Conservation (phyloP, 441 rosid genomes). For the Croton setiger region DNA sequence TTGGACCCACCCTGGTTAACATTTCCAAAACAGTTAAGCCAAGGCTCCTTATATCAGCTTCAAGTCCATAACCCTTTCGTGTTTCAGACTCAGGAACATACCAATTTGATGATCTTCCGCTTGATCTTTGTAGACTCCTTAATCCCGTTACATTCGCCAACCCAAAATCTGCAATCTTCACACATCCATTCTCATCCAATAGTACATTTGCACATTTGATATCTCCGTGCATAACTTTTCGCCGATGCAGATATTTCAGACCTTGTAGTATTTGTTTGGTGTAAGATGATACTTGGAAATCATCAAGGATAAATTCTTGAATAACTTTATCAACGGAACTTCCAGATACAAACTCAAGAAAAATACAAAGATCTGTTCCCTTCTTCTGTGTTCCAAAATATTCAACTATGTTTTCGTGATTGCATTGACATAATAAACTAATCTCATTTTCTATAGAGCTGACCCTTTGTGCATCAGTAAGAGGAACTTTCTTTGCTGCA, state of each 20-base stretch:
- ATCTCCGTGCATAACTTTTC: not conserved
- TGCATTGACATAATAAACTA: not conserved
- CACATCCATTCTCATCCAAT: not conserved
- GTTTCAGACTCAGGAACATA: not conserved
- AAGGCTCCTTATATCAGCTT: not conserved
- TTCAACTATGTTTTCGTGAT: constrained; percentile 1
- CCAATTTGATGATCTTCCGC: not conserved
- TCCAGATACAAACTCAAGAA: not conserved
- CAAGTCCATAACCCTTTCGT: not conserved
- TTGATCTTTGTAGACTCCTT: no score
- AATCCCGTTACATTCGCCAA: not conserved
- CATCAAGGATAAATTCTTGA: not conserved
- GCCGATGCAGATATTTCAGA: not conserved
- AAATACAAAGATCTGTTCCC: not conserved
- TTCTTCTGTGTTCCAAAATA: not conserved
- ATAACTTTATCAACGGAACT: not conserved
- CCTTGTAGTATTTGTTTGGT: not conserved
- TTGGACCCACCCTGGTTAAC: not conserved
- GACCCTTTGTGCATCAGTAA: not conserved
- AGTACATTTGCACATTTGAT: not conserved
- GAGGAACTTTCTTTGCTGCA: not conserved
- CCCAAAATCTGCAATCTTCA: not conserved
- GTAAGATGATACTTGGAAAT: not conserved
- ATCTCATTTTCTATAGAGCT: not conserved
- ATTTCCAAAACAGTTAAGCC: not conserved